Conservation (phyloP, 192 early-diverging fungal species). For the Umbelopsis ramanniana region DNA sequence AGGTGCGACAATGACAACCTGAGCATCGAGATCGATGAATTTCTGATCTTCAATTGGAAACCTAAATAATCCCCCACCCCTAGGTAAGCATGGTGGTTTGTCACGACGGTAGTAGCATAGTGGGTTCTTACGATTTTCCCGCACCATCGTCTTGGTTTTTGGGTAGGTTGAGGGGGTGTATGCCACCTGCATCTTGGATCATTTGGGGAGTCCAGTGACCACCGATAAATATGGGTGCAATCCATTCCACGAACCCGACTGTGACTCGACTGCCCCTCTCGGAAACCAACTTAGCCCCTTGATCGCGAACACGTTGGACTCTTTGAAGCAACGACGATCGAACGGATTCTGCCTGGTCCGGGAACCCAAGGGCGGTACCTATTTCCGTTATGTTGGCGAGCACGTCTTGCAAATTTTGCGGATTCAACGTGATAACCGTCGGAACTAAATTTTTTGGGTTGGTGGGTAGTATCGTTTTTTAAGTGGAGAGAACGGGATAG, state of each 20-base stretch:
- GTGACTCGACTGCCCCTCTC: constrained; percentile 36
- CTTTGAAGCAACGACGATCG: constrained; percentile 33
- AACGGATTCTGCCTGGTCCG: constrained; percentile 36
- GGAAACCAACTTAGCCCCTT: constrained; percentile 10
- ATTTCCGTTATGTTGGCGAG: constrained; percentile 50
- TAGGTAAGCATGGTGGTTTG: background rate
- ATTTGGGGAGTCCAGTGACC: constrained; percentile 61
- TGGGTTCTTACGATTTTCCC: constrained; percentile 46
- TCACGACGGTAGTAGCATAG: too few relatives aligned
- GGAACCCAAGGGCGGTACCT: constrained; percentile 42
- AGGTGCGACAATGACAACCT: constrained; percentile 51
- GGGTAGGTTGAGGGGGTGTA: constrained; percentile 48
- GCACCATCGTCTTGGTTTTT: constrained; percentile 34
- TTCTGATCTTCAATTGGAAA: constrained; percentile 39
- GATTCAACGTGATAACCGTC: constrained; percentile 22
- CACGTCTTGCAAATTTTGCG: constrained; percentile 43
- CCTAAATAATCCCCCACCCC: constrained; percentile 24
- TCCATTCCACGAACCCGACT: constrained; percentile 57
- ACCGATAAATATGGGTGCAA: constrained; percentile 52
- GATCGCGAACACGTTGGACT: constrained; percentile 42
- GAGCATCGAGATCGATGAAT: constrained; percentile 34
- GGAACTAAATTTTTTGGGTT: background rate
- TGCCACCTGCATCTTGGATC: constrained; percentile 50
- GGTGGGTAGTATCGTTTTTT: too few relatives aligned
- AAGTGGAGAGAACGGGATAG: too few relatives aligned